Evolutionary conservation across 345 rosid species (phyloP).

Genomic region (Psidium friedrichsthalianum): DNA sequence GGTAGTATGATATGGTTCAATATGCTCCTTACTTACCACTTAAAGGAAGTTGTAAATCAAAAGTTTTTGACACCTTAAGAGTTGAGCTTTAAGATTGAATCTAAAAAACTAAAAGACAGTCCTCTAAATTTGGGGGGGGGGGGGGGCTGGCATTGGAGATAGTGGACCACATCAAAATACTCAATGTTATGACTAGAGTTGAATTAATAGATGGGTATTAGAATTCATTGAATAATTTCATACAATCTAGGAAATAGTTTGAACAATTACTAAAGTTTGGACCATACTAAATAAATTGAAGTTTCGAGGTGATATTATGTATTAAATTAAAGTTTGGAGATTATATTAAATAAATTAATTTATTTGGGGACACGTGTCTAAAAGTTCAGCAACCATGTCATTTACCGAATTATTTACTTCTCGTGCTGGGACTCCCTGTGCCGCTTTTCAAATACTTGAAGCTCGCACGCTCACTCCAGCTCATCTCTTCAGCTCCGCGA

Average conservation of each 20-base stretch:
- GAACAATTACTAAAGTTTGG: background rate
- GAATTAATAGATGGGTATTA: background rate
- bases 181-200: accelerated
- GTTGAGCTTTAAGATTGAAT: no score
- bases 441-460: background rate
- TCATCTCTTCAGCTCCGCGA: background rate
- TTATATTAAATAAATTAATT: no score
- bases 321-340: no score
- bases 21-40: no score
- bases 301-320: no score
- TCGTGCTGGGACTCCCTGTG: background rate
- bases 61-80: no score
- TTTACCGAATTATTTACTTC: background rate
- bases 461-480: background rate
- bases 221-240: background rate
- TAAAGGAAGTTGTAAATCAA: no score
- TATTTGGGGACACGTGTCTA: background rate
- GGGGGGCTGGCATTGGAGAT: no score
- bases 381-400: background rate
- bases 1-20: no score
- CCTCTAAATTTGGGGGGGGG: no score
- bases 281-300: no score
- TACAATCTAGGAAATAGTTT: accelerated
- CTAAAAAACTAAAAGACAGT: no score
- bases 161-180: accelerated